Evolutionary conservation across 2,329 filamentous ascomycete genomes (phyloP).

Genomic region (Aspergillus novoparasiticus): DNA sequence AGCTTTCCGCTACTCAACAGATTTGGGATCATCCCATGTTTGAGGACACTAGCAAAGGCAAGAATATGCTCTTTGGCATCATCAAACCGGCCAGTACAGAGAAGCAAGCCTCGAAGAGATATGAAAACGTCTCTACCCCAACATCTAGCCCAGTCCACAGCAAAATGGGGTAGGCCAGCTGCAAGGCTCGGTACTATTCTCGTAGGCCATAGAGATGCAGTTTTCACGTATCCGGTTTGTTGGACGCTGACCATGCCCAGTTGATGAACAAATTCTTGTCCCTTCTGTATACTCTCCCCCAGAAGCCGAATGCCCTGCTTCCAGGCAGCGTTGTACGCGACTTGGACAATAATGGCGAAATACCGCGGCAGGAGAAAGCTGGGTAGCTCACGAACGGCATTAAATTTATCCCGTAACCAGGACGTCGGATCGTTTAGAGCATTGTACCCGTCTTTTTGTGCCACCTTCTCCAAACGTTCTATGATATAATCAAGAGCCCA

Average conservation of each 20-base stretch:
- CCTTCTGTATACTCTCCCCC: conserved; percentile 72
- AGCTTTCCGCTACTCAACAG: conserved; percentile 81
- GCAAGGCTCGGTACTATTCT: conserved; percentile 84
- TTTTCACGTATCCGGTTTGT: conserved; percentile 84
- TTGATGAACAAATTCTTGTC: conserved; percentile 86
- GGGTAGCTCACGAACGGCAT: conserved; percentile 81
- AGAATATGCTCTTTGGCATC: conserved; percentile 93
- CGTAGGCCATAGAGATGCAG: conserved; percentile 84
- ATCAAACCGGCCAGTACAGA: conserved; percentile 83
- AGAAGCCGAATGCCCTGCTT: conserved; percentile 78
- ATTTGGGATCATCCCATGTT: conserved; percentile 98
- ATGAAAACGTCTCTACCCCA: conserved; percentile 99
- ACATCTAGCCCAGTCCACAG: conserved; percentile 90
- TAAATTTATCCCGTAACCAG: conserved; percentile 84
- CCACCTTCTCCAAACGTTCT: conserved; percentile 73
- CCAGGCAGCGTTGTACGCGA: conserved; percentile 82
- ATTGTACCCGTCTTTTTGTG: conserved; percentile 63
- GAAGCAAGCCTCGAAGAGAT: conserved; percentile 84
- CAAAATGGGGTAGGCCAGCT: conserved; percentile 91
- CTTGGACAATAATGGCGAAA: conserved; percentile 85
- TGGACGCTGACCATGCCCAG: conserved; percentile 91
- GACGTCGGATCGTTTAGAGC: conserved; percentile 66
- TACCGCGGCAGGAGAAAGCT: conserved; percentile 90
- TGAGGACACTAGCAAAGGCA: conserved; percentile 92
- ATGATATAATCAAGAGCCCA: conserved; percentile 92